Evolutionary conservation across 768 basidiomycete genomes (phyloP), one percentile per base, ranked within the genome.

Genomic region (Wakefieldia striispora): DNA sequence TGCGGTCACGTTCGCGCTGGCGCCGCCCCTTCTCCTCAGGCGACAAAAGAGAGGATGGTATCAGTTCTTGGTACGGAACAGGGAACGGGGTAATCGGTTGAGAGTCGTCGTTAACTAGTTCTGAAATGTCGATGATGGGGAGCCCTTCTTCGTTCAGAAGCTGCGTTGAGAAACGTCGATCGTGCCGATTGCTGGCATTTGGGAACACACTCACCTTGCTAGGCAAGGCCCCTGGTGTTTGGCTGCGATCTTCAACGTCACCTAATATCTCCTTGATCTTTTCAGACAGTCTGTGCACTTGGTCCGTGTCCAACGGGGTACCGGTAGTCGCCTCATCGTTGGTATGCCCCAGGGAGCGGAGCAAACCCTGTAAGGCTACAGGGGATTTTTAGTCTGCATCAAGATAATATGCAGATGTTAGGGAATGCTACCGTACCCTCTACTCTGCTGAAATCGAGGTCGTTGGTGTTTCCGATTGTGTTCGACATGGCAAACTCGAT

Each of bases 41-140:
- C 0, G 82, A 62, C 10, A 87, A 68, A 13, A 68, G 61, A 33
- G 75, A 66, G 23, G 82, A 55, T 0, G 79, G 75, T 27, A 80
- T 62, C 10, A 82, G 64, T 35, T 75, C 72, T 21, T 75, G 66
- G 23, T 82, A 78, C 20, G 75, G 70, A 23, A 43, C 31, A 3
- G 60, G 38, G 10, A 57, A 46, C 1, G 57, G 43, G 19, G 45
- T 45, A n/a, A 57, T 55, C 23, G 50, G 44, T 24, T 60, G 68
- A 19, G 56, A 40, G n/a, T 41, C 40, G 3, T 58, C 61, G 14
- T 67, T 43, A 4, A 76, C 58, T 36, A 81, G 81, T 60, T 91
- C 89, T 26, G 76, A 77, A 49, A 91, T 84, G 33, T 91, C 89
- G 51, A 90, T 74, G 53, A 91, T 84, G 11, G 88, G 88, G 34